These are phyloP conservation scores for Limonium bicolor DNA, from an alignment of 148 eudicot genomes.

Conservation along the genomic window DNA sequence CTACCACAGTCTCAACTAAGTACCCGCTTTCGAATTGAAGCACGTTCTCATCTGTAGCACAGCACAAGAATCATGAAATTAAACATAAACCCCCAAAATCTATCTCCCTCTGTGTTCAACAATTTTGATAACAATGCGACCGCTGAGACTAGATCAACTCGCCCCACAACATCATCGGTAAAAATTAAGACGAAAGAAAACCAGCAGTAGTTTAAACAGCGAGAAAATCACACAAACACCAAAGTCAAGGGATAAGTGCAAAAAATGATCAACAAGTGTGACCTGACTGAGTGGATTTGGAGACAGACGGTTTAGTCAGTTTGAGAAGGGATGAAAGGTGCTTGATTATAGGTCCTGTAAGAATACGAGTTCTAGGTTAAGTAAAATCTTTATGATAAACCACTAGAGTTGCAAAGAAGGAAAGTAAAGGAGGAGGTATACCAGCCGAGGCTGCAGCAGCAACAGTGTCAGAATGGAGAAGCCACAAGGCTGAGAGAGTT, in stretches of 20 bases:
- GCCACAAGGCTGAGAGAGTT: no score
- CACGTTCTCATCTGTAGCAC: conserved; percentile 57
- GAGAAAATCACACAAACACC: neutral
- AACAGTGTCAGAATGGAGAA: no score
- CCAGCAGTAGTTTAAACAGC: no score
- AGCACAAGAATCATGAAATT: conserved; percentile 2
- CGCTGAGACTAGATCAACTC: neutral
- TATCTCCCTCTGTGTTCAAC: no score
- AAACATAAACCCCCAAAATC: neutral
- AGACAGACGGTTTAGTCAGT: conserved; percentile 47
- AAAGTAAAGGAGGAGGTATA: no score
- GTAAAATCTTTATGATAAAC: no score
- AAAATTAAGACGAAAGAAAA: no score
- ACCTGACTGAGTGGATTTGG: conserved; percentile 72
- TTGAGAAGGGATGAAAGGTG: conserved; percentile 56
- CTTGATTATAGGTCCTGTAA: conserved; percentile 60
- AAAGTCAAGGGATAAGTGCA: neutral
- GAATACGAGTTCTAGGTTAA: no score
- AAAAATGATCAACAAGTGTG: neutral
- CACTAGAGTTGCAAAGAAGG: no score
- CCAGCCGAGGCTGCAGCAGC: no score
- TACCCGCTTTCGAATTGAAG: conserved; percentile 84
- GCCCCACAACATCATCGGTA: no score
- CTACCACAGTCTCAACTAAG: conserved; percentile 85
- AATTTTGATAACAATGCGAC: neutral